Percentiles rank a stretch among this genome's conserved stretches.
Conservation (phyloP, 2,329 filamentous ascomycete species). For the Trichocomaceae sp. region DNA sequence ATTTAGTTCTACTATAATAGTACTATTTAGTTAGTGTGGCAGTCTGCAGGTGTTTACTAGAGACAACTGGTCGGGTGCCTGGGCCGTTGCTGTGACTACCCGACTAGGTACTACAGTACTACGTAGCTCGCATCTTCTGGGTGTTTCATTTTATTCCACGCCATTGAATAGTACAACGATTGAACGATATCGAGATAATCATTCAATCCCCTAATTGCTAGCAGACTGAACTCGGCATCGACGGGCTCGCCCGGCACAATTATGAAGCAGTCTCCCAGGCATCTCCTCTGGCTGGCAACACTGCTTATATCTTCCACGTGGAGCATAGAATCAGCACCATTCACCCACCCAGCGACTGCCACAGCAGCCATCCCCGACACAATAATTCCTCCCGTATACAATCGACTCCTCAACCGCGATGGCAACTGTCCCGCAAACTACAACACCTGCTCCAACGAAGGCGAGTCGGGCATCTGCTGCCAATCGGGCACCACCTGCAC, state of each 20-base stretch:
- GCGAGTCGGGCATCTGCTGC: conserved; percentile 52
- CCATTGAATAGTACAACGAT: no score
- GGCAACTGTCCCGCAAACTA: conserved; percentile 47
- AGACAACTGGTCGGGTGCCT: no score
- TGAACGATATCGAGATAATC: no score
- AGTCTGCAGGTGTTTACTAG: no score
- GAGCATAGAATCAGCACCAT: conserved; percentile 26
- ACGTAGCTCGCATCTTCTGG: not conserved
- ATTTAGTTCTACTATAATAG: no score
- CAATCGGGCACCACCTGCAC: conserved; percentile 48
- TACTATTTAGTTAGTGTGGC: no score
- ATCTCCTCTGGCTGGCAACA: conserved; percentile 26
- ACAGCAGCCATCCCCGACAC: conserved; percentile 19
- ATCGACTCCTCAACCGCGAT: conserved; percentile 26
- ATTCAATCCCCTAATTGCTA: no score
- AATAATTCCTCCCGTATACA: conserved; percentile 16
- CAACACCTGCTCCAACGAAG: conserved; percentile 47
- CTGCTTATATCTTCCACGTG: conserved; percentile 26
- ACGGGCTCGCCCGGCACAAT: conserved; percentile 15
- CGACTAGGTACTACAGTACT: not conserved
- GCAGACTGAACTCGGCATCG: not conserved
- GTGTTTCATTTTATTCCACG: not conserved
- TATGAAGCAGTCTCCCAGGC: conserved; percentile 26
- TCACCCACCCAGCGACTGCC: conserved; percentile 22
- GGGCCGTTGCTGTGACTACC: not conserved